A percentile compares a stretch with the other conserved stretches of the same genome.
phyloP scores from a whole-genome alignment of 441 rosid species.

The Populus hybrid region DNA sequence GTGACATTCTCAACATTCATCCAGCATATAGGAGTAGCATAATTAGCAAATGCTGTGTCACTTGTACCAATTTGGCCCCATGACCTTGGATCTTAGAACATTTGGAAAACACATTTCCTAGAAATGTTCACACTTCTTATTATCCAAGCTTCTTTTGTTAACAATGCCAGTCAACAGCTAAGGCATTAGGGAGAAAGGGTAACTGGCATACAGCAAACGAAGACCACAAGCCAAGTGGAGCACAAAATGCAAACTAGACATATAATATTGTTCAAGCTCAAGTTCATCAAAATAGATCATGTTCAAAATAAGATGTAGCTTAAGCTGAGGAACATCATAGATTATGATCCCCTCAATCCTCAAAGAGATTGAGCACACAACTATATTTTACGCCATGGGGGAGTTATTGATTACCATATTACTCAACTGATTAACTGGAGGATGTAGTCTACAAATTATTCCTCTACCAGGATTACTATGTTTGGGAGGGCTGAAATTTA shows the following conservation, averaged over 20 bases:
- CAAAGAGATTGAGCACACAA: neutral
- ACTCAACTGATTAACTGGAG: neutral
- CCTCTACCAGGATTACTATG: slow-evolving; percentile 1
- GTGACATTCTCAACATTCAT: neutral
- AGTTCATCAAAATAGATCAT: neutral
- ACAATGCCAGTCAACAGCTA: neutral
- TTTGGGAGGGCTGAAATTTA: too few species aligned
- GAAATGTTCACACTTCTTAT: neutral
- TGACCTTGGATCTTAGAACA: neutral
- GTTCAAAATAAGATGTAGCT: neutral
- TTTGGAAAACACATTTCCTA: neutral
- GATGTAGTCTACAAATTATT: neutral
- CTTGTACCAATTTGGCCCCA: neutral
- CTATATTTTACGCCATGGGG: neutral
- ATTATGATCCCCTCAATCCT: neutral
- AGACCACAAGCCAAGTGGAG: neutral
- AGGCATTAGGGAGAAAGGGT: neutral
- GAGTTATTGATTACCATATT: neutral
- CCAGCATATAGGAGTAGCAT: neutral
- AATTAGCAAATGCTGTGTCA: neutral
- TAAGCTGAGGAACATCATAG: neutral
- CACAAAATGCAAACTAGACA: neutral
- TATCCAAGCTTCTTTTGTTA: neutral
- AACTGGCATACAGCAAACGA: neutral
- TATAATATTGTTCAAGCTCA: neutral